Evolutionary conservation across 495 filamentous ascomycete genomes (phyloP), one percentile per base, ranked within the genome.

Genomic region (Penicillium herquei): DNA sequence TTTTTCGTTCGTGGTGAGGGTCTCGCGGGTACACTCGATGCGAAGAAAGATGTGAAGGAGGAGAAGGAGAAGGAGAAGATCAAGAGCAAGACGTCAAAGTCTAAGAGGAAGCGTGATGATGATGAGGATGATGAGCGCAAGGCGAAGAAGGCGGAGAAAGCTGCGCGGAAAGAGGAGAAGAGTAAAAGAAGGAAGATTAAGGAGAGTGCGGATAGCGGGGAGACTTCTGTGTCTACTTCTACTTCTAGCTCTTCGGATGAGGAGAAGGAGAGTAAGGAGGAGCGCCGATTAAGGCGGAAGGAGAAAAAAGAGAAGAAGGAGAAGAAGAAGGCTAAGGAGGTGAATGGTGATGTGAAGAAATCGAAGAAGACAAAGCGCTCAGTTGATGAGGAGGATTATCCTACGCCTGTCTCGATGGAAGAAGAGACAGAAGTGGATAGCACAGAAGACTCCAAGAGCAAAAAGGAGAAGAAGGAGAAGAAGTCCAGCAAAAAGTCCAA

Each of bases 1-100:
- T 84, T 80, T 53, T 96, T 96, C 67, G 89, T 96, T 10, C 79
- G 80, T 53, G 92, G 92, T 14, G 84, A 89, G 52, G 71, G 79
- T 37, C 70, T 96, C 51, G 72, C 74, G n/a, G 91, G 92, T 10
- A 92, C 89, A 5, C 64, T 87, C 21, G 62, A 69, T 58, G 53
- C 55, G 21, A 63, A 71, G 58, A 41, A 59, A 21, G 45, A 26
- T 7, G 13, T n/a, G 8, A 56, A 40, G 42, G n/a, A 47, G 39
- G 37, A 64, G 50, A 40, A 59, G 52, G 43, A 43, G 8, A 2
- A 47, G n/a, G 17, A 49, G 46, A 49, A 49, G 46, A 43, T 43
- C 59, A 39, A 63, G 57, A 32, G 59, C 63, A 1, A 46, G 18
- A 46, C 46, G 7, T 43, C 39, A 17, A 63, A 68, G 42, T 68